Evolutionary conservation across 2,329 filamentous ascomycete species (phyloP).

Genomic region (Paradendryphiella salina): DNA sequence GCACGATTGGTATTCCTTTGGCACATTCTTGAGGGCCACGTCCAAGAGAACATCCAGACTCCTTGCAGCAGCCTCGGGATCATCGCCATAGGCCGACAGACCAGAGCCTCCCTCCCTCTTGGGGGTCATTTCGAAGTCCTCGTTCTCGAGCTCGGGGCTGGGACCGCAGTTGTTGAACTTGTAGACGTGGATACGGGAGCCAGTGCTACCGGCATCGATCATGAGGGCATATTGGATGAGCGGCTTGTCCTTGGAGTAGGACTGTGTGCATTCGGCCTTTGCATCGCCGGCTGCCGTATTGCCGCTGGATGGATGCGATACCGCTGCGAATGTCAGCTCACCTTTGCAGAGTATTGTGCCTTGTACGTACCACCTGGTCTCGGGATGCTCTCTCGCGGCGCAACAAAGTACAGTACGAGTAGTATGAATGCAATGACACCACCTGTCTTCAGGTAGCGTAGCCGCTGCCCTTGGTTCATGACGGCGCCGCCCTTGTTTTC

Average conservation of each 20-base stretch:
- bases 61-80: slow-evolving; percentile 84
- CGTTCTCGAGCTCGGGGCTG: slow-evolving; percentile 90
- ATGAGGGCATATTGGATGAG: slow-evolving; percentile 97
- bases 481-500: slow-evolving; percentile 53
- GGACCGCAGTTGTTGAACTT: slow-evolving; percentile 98
- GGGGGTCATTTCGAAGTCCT: slow-evolving; percentile 91
- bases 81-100: slow-evolving; percentile 82
- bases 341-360: not conserved
- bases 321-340: slow-evolving; percentile 12
- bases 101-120: slow-evolving; percentile 77
- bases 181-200: slow-evolving; percentile 97
- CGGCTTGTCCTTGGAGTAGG: slow-evolving; percentile 84
- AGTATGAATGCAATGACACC: slow-evolving; percentile 62
- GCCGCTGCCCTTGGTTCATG: slow-evolving; percentile 65
- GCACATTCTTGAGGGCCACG: slow-evolving; percentile 80
- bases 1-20: slow-evolving; percentile 87
- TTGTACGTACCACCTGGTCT: slow-evolving; percentile 28
- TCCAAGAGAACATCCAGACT: slow-evolving; percentile 88
- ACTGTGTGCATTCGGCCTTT: slow-evolving; percentile 75
- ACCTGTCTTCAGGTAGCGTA: slow-evolving; percentile 64
- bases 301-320: slow-evolving; percentile 38
- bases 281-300: slow-evolving; percentile 60
- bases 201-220: slow-evolving; percentile 97
- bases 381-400: slow-evolving; percentile 47
- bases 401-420: slow-evolving; percentile 61